These are phyloP conservation scores for Diaporthe humulicola DNA, from an alignment of 2,329 filamentous ascomycete genomes.

Conservation along the genomic window DNA sequence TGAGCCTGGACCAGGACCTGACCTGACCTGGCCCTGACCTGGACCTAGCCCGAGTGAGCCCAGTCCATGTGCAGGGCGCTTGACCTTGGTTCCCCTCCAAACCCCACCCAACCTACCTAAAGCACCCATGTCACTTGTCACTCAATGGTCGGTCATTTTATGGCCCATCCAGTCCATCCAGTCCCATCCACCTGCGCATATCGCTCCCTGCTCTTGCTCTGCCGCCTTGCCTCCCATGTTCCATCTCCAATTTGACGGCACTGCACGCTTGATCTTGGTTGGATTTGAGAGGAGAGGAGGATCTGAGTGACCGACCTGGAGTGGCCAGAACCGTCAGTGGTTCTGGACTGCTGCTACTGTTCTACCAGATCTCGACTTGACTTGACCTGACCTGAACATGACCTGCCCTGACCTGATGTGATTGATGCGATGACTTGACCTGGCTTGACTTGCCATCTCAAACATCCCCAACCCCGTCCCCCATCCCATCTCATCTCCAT, in stretches of 20 bases:
- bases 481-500: conserved; percentile 9
- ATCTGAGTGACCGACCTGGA: background rate
- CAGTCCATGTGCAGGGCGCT: conserved; percentile 5
- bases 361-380: background rate
- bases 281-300: background rate
- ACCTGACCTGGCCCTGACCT: no score
- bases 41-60: conserved; percentile 1
- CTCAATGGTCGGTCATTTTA: conserved; percentile 3
- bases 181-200: conserved; percentile 20
- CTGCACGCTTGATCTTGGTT: background rate
- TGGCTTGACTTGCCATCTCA: conserved; percentile 29
- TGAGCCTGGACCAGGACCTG: background rate
- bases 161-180: no score
- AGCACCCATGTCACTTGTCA: conserved; percentile 4
- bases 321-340: background rate
- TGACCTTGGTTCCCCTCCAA: conserved; percentile 4
- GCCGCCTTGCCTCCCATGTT: background rate
- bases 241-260: background rate
- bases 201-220: background rate
- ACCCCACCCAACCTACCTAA: background rate
- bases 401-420: background rate
- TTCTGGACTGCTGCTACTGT: background rate
- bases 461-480: conserved; percentile 17
- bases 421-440: background rate
- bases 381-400: background rate